These are phyloP conservation scores for Fusarium torulosum DNA, from an alignment of 2,329 filamentous ascomycete species.

Conservation along the genomic window DNA sequence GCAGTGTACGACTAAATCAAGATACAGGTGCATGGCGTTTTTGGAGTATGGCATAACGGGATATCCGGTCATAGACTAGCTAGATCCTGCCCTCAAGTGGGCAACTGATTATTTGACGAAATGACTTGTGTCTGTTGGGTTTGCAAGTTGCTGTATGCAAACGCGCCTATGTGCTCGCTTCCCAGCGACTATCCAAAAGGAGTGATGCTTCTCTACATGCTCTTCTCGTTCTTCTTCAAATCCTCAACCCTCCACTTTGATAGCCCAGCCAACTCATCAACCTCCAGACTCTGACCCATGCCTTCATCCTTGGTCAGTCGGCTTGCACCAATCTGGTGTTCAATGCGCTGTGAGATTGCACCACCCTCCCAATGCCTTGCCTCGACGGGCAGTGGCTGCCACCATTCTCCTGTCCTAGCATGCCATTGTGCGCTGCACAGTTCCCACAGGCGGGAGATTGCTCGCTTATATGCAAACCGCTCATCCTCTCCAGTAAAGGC, in stretches of 20 bases:
- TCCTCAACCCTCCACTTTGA: slow-evolving; percentile 55
- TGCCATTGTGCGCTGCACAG: slow-evolving; percentile 82
- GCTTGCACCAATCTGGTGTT: slow-evolving; percentile 9
- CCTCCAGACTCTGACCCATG: slow-evolving; percentile 53
- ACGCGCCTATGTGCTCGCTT: neutral
- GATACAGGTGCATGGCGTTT: slow-evolving; percentile 47
- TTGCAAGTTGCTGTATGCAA: slow-evolving; percentile 3
- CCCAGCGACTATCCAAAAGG: neutral
- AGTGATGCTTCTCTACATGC: slow-evolving; percentile 16
- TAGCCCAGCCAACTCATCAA: slow-evolving; percentile 56
- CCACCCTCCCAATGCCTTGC: slow-evolving; percentile 75
- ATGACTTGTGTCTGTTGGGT: slow-evolving; percentile 13
- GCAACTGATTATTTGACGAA: slow-evolving; percentile 31
- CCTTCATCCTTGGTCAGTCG: slow-evolving; percentile 43
- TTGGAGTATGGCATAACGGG: slow-evolving; percentile 46
- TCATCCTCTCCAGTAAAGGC: slow-evolving; percentile 86
- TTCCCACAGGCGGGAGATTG: slow-evolving; percentile 83
- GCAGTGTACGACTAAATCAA: slow-evolving; percentile 34
- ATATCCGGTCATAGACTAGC: slow-evolving; percentile 44
- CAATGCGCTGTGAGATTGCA: slow-evolving; percentile 42
- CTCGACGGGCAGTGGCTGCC: slow-evolving; percentile 74
- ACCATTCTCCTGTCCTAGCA: slow-evolving; percentile 73
- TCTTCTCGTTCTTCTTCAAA: slow-evolving; percentile 47
- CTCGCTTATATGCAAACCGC: slow-evolving; percentile 83
- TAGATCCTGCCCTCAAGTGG: slow-evolving; percentile 35